Conservation (phyloP, 2,329 filamentous ascomycete genomes). For the Fusarium avenaceum region DNA sequence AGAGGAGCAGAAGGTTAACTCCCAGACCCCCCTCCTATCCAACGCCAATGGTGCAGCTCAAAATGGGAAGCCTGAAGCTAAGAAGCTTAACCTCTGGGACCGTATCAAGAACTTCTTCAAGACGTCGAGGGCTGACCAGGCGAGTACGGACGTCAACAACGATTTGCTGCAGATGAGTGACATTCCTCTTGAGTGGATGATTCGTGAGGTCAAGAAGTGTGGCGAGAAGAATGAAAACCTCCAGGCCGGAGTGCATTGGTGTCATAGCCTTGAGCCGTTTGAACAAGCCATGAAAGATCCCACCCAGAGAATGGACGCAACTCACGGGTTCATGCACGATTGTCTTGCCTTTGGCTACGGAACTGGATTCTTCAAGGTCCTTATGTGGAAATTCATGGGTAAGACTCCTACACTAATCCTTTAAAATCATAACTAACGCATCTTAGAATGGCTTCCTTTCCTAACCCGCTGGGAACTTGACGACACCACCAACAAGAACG, state of each 20-base stretch:
- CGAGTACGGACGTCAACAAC: constrained; percentile 49
- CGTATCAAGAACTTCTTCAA: constrained; percentile 55
- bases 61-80: constrained; percentile 12
- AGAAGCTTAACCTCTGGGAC: constrained; percentile 52
- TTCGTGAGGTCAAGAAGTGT: constrained; percentile 61
- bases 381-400: constrained; percentile 61
- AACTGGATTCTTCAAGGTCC: constrained; percentile 55
- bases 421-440: constrained; percentile 2
- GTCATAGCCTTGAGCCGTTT: constrained; percentile 51
- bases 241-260: constrained; percentile 54
- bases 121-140: constrained; percentile 51
- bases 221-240: constrained; percentile 48
- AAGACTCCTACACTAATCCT: constrained; percentile 22
- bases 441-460: constrained; percentile 56
- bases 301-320: constrained; percentile 48
- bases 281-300: constrained; percentile 51
- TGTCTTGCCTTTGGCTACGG: constrained; percentile 56
- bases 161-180: constrained; percentile 63
- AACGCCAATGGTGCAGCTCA: not conserved
- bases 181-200: constrained; percentile 66
- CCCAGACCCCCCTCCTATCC: not conserved
- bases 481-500: constrained; percentile 25
- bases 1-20: constrained; percentile 36
- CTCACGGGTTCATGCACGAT: constrained; percentile 56
- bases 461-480: constrained; percentile 59